These are phyloP conservation scores for Trypanosoma avium DNA, from an alignment of 208 protist genomes.

Conservation along the genomic window DNA sequence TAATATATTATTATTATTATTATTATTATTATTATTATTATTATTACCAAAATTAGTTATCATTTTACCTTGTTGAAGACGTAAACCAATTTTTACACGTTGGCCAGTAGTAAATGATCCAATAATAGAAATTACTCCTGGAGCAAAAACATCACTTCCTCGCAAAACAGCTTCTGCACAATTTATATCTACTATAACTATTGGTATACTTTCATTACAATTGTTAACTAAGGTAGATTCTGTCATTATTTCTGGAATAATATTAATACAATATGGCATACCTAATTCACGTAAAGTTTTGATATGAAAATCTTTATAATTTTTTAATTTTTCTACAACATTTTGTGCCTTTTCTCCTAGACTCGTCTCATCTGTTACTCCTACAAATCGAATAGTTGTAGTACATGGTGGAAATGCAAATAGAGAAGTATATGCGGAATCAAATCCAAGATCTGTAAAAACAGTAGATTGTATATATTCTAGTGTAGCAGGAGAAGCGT, in stretches of 20 bases:
- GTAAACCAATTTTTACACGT: constrained; percentile 32
- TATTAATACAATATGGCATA: constrained; percentile 27
- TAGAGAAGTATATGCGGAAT: constrained; percentile 17
- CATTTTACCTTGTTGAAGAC: constrained; percentile 2
- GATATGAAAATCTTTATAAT: neutral
- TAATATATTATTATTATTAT: neutral
- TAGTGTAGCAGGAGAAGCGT: constrained; percentile 5
- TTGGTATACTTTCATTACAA: neutral
- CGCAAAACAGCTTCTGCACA: constrained; percentile 90
- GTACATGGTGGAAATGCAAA: constrained; percentile 38
- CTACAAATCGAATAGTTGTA: constrained; percentile 44
- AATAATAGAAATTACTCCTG: constrained; percentile 46
- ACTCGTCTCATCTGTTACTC: constrained; percentile 5
- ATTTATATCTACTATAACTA: constrained; percentile 69
- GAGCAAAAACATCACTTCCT: constrained; percentile 82
- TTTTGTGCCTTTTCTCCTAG: neutral
- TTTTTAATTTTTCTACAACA: neutral
- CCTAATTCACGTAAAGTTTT: constrained; percentile 1
- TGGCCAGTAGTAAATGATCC: constrained; percentile 30
- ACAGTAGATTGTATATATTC: constrained; percentile 22
- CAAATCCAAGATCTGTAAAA: constrained; percentile 23
- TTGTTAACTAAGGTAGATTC: neutral
- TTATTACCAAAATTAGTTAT: neutral
- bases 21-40: neutral
- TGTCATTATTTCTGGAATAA: constrained; percentile 1